Evolutionary conservation across 176 grass and related monocot genomes (phyloP).

Genomic region (Oryza coarctata): DNA sequence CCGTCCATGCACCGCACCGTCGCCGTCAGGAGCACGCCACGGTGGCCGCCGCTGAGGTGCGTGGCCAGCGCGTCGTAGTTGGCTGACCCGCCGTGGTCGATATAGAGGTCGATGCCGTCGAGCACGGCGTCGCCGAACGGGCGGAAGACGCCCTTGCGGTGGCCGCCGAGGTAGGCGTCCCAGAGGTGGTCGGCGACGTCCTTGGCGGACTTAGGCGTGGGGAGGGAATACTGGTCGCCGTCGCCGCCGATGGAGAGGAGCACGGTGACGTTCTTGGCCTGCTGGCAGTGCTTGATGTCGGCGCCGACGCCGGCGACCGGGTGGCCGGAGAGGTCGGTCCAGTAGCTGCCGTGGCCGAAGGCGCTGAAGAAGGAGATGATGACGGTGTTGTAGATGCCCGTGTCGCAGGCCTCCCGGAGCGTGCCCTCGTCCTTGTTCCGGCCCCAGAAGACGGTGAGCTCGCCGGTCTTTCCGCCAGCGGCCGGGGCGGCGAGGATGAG

Average conservation of each 20-base stretch:
- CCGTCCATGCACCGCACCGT: no score
- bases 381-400: background rate
- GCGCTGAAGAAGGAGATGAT: background rate
- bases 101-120: conserved; percentile 30
- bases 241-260: conserved; percentile 36
- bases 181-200: conserved; percentile 35
- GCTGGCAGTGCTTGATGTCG: conserved; percentile 39
- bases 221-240: conserved; percentile 8
- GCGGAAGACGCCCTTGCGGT: background rate
- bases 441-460: conserved; percentile 10
- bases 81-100: background rate
- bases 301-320: conserved; percentile 2
- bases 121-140: conserved; percentile 31
- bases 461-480: background rate
- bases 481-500: background rate
- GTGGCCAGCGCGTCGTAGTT: conserved; percentile 3
- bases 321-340: conserved; percentile 12
- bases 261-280: background rate
- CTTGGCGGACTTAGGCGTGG: background rate
- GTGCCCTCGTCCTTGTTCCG: conserved; percentile 1
- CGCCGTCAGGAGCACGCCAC: no score
- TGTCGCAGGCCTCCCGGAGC: background rate
- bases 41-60: background rate
- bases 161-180: conserved; percentile 32
- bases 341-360: background rate